These are phyloP conservation scores for Acacia crassicarpa DNA, from an alignment of 306 rosid species.

Conservation along the genomic window DNA sequence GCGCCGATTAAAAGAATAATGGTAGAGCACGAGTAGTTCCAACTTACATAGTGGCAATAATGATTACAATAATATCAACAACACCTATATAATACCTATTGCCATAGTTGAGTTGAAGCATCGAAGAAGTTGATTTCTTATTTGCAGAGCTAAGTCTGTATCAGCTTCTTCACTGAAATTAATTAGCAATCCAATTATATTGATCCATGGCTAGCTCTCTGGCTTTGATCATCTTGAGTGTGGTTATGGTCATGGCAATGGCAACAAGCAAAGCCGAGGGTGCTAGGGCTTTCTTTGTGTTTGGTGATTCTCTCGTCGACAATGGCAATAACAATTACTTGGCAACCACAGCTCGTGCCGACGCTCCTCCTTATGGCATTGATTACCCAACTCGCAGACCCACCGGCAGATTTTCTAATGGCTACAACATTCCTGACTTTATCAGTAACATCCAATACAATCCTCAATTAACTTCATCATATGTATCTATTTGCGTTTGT, in stretches of 20 bases:
- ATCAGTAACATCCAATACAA: no score
- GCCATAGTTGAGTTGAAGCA: no score
- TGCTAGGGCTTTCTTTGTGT: neutral
- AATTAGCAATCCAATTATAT: neutral
- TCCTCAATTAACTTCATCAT: no score
- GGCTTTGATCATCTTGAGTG: neutral
- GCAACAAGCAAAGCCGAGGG: neutral
- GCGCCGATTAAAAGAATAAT: neutral
- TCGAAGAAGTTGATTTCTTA: neutral
- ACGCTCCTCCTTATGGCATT: neutral
- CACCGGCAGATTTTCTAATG: neutral
- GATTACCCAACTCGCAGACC: neutral
- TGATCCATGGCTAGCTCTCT: neutral
- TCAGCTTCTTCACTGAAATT: no score
- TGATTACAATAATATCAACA: neutral
- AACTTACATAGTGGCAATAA: neutral
- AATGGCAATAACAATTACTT: neutral
- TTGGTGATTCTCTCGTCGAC: neutral
- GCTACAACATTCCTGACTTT: neutral
- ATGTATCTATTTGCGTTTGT: no score
- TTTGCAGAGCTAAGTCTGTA: no score
- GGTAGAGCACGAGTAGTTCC: neutral
- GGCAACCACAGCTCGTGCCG: neutral
- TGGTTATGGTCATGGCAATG: no score
- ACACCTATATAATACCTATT: neutral